Base-by-base conservation (phyloP, 2,329 filamentous ascomycete genomes). In the Emmonsia crescens region DNA sequence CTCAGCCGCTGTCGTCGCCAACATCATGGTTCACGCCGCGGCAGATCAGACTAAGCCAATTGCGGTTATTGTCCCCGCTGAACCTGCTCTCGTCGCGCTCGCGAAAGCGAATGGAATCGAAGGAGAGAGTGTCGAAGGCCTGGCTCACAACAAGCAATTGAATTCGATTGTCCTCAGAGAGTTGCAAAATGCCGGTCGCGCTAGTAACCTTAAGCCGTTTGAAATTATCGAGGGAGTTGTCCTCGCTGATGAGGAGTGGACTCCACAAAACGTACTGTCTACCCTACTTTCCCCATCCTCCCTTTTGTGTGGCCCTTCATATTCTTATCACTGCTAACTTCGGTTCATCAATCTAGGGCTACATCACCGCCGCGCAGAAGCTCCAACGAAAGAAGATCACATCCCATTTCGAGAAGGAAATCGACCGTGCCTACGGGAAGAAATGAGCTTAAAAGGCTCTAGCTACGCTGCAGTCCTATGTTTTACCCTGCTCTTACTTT, bases 361-460 rank as follows among this genome's bases (percentile, higher is more conserved):
- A 85, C 61, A 82, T 86, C 61, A 89, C 86, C 56, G 85, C 86
- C 12, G 87, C 87, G 2, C 86, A 89, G 74, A 89, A 89, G 71
- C 78, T 89, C 57, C 87, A 89, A 76, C 82, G 86, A 68, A 87
- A 83, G 77, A 83, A 81, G 68, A 87, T 89, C 63, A 74, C 87
- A 58, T 74, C 80, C 48, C 83, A 81, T 68, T 88, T 83, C 76
- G 75, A 83, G 74, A 80, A 80, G 65, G 81, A 88, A 61, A 82
- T 89, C 46, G 78, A 82, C 66, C 77, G 77, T 67, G 85, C 85
- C 1, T 88, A 88, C 66, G 78, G 78, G 63, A 77, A 76, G 70
- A 73, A 74, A 60, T 75, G 46, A 40, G 14, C 27, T 21, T 29
- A n/a, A n/a, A n/a, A 49, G 19, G 21, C 9, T 52, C 44, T 21